Evolutionary conservation across 768 basidiomycete genomes (phyloP), one percentile per base, ranked within the genome.

Genomic region (Tremella yokohamensis): DNA sequence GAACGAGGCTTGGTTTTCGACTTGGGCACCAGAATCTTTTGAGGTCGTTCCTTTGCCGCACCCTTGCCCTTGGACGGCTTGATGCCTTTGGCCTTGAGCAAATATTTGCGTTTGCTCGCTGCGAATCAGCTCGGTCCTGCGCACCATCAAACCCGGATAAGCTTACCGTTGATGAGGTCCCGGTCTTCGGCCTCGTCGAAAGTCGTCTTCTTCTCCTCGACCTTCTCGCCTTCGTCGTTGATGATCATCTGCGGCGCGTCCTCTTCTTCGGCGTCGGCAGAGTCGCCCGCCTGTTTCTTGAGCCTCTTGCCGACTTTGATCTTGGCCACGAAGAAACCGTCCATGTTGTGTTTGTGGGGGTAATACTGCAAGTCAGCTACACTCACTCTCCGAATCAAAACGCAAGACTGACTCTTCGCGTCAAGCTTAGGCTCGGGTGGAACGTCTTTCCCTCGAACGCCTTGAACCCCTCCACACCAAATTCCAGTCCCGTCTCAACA

Each of bases 301-400:
- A 79, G 73, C 58, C 86, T 82, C 77, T 84, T 89, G 74, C 85
- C 87, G n/a, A 98, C 86, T 78, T 89, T 93, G 83, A 99, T 90
- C 78, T 98, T 98, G 58, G 94, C 94, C 55, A 98, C 93, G 76
- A 83, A 99, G 82, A 99, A 99, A 4, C 96, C 96, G 75, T 99
- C 96, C 93, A 98, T 96, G 78, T 99, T 99, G 79, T 97, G 93
- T 68, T 96, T 92, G 77, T 97, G 93, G 15, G 93, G 77, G 57
- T 76, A 76, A 60, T 71, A 76, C 71, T 74, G 58, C 7, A 15
- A 1, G 34, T 53, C 49, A 63, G 89, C 74, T 25, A 13, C 8
- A 42, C n/a, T 8, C 8, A 8, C 18, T 18, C 39, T 13, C n/a
- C 11, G 40, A 22, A 55, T 20, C 8, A 8, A n/a, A 16, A 24